A percentile compares a stretch with the other conserved stretches of the same genome.
Conservation (phyloP, 805 yeast species). For the Maudiozyma serrabonitensis region DNA sequence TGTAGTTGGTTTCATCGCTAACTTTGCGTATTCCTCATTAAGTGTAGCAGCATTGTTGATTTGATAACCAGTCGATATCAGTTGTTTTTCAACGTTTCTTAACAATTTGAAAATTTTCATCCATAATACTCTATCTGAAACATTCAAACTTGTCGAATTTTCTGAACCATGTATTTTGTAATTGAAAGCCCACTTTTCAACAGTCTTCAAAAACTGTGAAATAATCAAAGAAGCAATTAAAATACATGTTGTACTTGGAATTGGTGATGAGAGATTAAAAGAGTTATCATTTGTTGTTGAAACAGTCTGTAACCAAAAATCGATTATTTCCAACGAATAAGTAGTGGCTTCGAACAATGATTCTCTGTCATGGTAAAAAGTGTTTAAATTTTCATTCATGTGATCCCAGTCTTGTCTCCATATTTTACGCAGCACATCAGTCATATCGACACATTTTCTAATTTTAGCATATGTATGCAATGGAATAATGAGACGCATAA, state of each 20-base stretch:
- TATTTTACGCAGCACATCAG: slow-evolving; percentile 49
- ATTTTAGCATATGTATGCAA: slow-evolving; percentile 58
- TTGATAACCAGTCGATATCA: slow-evolving; percentile 43
- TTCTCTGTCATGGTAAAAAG: slow-evolving; percentile 44
- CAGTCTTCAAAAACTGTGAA: slow-evolving; percentile 49
- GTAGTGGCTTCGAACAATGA: slow-evolving; percentile 53
- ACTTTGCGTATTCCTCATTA: slow-evolving; percentile 44
- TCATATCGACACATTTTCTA: slow-evolving; percentile 48
- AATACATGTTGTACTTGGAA: slow-evolving; percentile 62
- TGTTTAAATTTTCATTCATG: slow-evolving; percentile 46
- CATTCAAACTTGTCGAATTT: slow-evolving; percentile 25
- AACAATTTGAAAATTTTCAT: slow-evolving; percentile 50
- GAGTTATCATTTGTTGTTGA: not conserved
- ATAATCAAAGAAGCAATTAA: slow-evolving; percentile 46
- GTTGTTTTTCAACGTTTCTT: slow-evolving; percentile 48
- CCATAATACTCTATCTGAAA: slow-evolving; percentile 55
- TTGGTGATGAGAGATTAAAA: slow-evolving; percentile 45
- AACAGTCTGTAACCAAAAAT: slow-evolving; percentile 66
- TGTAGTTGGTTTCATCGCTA: slow-evolving; percentile 41
- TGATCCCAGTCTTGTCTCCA: slow-evolving; percentile 59
- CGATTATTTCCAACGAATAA: slow-evolving; percentile 48
- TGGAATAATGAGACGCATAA: slow-evolving; percentile 57
- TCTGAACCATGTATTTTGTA: slow-evolving; percentile 11
- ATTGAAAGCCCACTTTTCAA: slow-evolving; percentile 36
- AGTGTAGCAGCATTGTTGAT: slow-evolving; percentile 46